Conservation (phyloP, 2,329 filamentous ascomycete genomes). For the Penicillium digitatum region DNA sequence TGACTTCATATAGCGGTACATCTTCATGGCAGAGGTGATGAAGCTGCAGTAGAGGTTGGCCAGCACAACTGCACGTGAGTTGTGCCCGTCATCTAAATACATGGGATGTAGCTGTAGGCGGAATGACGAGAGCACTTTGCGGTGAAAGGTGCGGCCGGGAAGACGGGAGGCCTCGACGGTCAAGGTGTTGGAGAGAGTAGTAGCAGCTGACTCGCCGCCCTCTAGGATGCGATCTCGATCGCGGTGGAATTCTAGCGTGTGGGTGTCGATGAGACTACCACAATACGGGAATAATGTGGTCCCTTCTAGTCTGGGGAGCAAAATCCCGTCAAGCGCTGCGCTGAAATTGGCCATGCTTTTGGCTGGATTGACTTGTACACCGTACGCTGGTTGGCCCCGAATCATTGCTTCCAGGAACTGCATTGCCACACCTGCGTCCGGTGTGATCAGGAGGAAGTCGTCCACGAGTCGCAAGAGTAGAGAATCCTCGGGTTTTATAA, state of each 20-base stretch:
- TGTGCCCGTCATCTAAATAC: constrained; percentile 60
- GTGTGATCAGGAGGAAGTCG: constrained; percentile 86
- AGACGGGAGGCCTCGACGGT: constrained; percentile 71
- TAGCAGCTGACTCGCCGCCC: constrained; percentile 50
- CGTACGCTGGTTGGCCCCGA: constrained; percentile 70
- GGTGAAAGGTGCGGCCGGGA: constrained; percentile 73
- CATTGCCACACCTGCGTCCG: constrained; percentile 61
- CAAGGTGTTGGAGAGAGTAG: constrained; percentile 64
- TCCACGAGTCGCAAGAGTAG: constrained; percentile 81
- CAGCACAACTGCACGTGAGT: constrained; percentile 64
- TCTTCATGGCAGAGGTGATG: constrained; percentile 71
- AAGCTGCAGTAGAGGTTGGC: constrained; percentile 74
- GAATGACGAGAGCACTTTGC: constrained; percentile 71
- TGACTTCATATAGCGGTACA: constrained; percentile 57
- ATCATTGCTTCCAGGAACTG: constrained; percentile 79
- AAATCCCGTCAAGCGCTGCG: constrained; percentile 51
- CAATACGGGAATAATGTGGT: constrained; percentile 74
- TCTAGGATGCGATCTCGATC: constrained; percentile 52
- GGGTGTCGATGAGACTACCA: constrained; percentile 70
- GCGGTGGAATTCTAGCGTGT: constrained; percentile 69
- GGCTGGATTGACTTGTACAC: constrained; percentile 67
- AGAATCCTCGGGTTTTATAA: constrained; percentile 58
- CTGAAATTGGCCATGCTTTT: constrained; percentile 89
- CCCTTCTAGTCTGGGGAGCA: constrained; percentile 50
- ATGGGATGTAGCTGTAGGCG: constrained; percentile 72